Conservation (phyloP, 495 filamentous ascomycete species). For the Aspergillus haitiensis region DNA sequence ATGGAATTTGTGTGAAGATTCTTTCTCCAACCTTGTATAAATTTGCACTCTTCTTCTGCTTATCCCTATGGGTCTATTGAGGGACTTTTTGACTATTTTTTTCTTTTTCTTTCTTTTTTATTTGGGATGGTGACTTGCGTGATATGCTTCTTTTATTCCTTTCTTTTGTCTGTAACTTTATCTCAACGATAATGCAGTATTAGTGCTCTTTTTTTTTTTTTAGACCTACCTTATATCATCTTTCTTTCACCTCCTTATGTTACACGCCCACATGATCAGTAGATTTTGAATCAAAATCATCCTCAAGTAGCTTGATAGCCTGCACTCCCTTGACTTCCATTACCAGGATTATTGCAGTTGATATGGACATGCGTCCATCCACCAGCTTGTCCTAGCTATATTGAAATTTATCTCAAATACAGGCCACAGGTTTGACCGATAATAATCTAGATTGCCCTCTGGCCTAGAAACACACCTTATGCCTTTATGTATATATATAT, state of each 20-base stretch:
- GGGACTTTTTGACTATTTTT: too few species aligned
- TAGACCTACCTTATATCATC: not conserved
- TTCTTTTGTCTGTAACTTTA: constrained; percentile 39
- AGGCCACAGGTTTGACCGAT: too few species aligned
- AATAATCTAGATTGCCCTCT: too few species aligned
- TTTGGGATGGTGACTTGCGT: constrained; percentile 15
- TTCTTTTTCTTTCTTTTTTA: constrained; percentile 21
- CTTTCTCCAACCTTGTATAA: constrained; percentile 29
- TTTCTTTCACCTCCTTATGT: constrained; percentile 9
- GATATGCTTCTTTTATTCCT: constrained; percentile 8
- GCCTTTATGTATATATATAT: too few species aligned
- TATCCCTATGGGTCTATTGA: constrained; percentile 10
- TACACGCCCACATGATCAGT: constrained; percentile 1
- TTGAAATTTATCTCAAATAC: too few species aligned
- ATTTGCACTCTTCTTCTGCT: constrained; percentile 17
- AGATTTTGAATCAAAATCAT: too few species aligned
- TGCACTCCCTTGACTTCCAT: too few species aligned
- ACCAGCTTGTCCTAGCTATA: too few species aligned
- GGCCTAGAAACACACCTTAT: too few species aligned
- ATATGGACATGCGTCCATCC: too few species aligned
- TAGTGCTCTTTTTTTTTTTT: constrained; percentile 20
- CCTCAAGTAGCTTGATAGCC: too few species aligned
- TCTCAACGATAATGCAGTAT: constrained; percentile 37
- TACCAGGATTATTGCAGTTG: too few species aligned
- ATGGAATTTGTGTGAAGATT: constrained; percentile 25